Base-by-base conservation (phyloP, 2,329 filamentous ascomycete genomes). In the Colletotrichum spinosum region DNA sequence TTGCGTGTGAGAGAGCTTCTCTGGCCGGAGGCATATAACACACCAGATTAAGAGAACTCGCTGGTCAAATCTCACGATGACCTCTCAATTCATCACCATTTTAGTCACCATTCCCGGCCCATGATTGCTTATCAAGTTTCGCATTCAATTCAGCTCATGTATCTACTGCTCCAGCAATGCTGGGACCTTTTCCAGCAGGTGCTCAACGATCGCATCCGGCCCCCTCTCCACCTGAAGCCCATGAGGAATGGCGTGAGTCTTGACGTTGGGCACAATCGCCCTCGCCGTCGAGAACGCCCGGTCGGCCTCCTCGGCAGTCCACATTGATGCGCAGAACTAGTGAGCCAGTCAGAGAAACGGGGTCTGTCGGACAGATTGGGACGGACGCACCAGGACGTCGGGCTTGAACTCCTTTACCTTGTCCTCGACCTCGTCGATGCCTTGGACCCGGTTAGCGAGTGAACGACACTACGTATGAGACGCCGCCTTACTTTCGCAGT, bases 281-380 rank as follows among this genome's bases (percentile, higher is more conserved):
- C 77, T 76, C 1, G 84, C 84, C 38, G 81, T 81, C 1, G 72
- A 69, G 33, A 79, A 74, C 34, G 86, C 85, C 65, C 79, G 71
- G 7, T 76, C 70, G 33, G 79, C 79, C 72, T 87, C 77, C 67
- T 86, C 82, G 0, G 78, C 70, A 0, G 79, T 78, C 80, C 79
- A 82, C 80, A 81, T 82, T n/a, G 79, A 90, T 3, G 88, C 88
- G 55, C 83, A 87, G 77, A 88, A 89, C 85, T 89, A 7, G 12
- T 37, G 7, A 13, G 15, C 12, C 44, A 44, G 37, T 53, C 37
- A 52, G 35, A 17, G 7, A n/a, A 8, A 0, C 3, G 37, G 1
- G 2, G n/a, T 41, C 15, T 35, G 15, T 35, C 11, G 7, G 13
- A 7, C 5, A 48, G 7, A 3, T 48, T 37, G 50, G 37, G 15